phyloP scores from a whole-genome alignment of 192 early-diverging fungal genomes.

The Backusella tuberculispora region DNA sequence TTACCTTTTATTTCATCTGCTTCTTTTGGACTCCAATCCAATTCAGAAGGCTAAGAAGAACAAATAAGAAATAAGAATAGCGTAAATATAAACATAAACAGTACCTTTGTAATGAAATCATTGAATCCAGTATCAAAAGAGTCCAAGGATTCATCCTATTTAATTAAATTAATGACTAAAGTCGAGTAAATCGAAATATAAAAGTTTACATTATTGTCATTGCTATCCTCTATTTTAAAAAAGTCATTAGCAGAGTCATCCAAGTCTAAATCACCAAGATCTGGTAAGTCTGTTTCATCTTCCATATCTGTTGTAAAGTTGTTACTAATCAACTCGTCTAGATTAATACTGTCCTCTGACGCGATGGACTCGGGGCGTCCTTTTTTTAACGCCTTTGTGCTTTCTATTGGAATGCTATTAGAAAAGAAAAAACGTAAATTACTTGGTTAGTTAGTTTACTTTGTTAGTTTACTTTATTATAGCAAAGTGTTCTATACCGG shows the following conservation, averaged over 20 bases:
- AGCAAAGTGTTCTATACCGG: background rate
- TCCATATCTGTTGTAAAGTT: constrained; percentile 39
- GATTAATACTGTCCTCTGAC: constrained; percentile 41
- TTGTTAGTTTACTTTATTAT: background rate
- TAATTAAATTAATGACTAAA: background rate
- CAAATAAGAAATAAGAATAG: background rate
- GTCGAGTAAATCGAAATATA: background rate
- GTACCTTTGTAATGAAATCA: constrained; percentile 21
- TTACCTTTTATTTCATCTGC: background rate
- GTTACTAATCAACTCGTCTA: constrained; percentile 39
- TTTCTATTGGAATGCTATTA: constrained; percentile 26
- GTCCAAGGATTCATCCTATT: background rate
- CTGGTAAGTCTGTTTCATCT: constrained; percentile 34
- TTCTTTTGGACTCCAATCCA: constrained; percentile 25
- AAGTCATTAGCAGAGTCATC: constrained; percentile 42
- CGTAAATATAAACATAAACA: background rate
- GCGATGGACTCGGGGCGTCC: constrained; percentile 32
- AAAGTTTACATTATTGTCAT: background rate
- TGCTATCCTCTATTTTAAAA: constrained; percentile 29
- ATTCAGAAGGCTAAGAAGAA: background rate
- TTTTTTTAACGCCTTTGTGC: background rate
- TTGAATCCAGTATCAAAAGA: constrained; percentile 18
- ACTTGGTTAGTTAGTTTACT: background rate
- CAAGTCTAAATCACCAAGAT: constrained; percentile 33
- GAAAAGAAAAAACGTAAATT: background rate